These are phyloP conservation scores for Exophiala calicioides DNA, from an alignment of 2,329 filamentous ascomycete species.

Conservation along the genomic window DNA sequence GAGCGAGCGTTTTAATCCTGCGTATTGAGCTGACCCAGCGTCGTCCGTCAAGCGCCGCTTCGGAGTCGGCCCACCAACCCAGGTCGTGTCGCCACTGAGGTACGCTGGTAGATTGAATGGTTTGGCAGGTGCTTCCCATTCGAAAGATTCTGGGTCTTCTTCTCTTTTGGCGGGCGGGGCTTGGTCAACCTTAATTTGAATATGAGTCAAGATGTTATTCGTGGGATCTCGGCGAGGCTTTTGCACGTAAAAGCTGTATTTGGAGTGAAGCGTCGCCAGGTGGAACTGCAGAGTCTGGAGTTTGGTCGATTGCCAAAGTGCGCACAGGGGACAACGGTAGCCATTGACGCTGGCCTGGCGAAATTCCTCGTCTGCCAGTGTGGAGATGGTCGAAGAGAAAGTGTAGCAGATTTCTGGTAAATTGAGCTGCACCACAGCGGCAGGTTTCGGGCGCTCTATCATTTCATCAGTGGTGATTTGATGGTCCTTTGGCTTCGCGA, in stretches of 20 bases:
- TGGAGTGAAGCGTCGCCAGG: constrained; percentile 24
- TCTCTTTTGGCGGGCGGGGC: constrained; percentile 5
- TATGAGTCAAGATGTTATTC: constrained; percentile 7
- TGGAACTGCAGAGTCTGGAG: constrained; percentile 29
- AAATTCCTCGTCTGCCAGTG: constrained; percentile 6
- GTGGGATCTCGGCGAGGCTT: constrained; percentile 9
- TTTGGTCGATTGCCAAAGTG: constrained; percentile 8
- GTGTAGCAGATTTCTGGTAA: constrained; percentile 21
- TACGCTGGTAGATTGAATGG: constrained; percentile 29
- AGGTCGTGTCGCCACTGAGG: constrained; percentile 23
- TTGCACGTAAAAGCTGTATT: constrained; percentile 25
- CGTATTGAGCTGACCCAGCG: not conserved
- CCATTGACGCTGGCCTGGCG: constrained; percentile 21
- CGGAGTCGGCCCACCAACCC: constrained; percentile 11
- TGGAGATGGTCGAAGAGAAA: constrained; percentile 3
- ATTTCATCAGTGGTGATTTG: not conserved
- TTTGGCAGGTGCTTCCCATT: constrained; percentile 22
- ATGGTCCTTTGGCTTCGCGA: not conserved
- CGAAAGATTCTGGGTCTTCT: constrained; percentile 11
- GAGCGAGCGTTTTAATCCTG: constrained; percentile 1
- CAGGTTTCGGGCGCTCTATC: constrained; percentile 2
- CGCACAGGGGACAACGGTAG: constrained; percentile 28
- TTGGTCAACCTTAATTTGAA: constrained; percentile 24
- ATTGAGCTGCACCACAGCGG: not conserved
- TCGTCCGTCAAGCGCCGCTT: constrained; percentile 4